Conservation (phyloP, 2,329 filamentous ascomycete genomes). For the Talaromyces sp. region DNA sequence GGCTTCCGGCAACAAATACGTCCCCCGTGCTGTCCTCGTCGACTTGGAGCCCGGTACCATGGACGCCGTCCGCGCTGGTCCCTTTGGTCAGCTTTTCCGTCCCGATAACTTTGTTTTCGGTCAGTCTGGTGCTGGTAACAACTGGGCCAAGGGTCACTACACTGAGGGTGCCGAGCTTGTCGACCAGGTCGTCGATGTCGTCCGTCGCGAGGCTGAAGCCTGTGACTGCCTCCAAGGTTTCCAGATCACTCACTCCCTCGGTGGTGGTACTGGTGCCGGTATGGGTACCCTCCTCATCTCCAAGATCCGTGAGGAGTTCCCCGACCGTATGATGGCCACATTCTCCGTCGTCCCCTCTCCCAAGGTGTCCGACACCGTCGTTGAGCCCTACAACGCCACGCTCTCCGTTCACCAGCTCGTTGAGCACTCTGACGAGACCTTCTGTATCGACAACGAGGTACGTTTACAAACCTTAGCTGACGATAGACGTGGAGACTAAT, state of each 20-base stretch:
- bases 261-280: conserved; percentile 99
- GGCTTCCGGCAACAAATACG: conserved; percentile 98
- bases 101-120: conserved; percentile 99
- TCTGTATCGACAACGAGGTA: conserved; percentile 99
- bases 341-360: conserved; percentile 98
- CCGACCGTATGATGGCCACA: conserved; percentile 99
- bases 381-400: conserved; percentile 99
- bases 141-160: conserved; percentile 99
- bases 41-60: conserved; percentile 99
- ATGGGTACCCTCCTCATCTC: conserved; percentile 99
- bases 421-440: conserved; percentile 99
- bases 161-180: conserved; percentile 99
- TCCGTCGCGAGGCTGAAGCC: conserved; percentile 96
- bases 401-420: conserved; percentile 98
- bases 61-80: conserved; percentile 97
- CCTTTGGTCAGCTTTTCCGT: conserved; percentile 98
- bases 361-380: conserved; percentile 99
- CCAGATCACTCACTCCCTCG: conserved; percentile 99
- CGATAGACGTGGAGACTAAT: neutral
- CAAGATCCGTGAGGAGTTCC: conserved; percentile 99
- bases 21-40: conserved; percentile 97
- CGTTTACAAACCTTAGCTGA: conserved; percentile 17
- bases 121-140: conserved; percentile 99
- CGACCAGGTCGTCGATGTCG: conserved; percentile 95
- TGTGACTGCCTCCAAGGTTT: conserved; percentile 99